phyloP scores from a whole-genome alignment of 164 flowering plant genomes.

The Piper longum region DNA sequence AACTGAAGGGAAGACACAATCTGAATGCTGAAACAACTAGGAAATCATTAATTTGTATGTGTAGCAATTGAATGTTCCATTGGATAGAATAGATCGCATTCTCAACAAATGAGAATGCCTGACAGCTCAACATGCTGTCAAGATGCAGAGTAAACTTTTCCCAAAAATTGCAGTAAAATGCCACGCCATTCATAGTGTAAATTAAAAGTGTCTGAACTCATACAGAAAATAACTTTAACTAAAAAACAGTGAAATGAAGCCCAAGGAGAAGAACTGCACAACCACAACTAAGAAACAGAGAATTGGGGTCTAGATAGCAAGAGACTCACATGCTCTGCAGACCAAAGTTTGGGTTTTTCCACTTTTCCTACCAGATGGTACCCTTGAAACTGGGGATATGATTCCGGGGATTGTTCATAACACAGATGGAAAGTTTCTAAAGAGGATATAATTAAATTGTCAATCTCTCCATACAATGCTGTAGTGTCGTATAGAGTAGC shows the following conservation, averaged over 20 bases:
- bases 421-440: constrained; percentile 36
- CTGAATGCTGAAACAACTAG: not conserved
- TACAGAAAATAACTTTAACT: no score
- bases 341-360: constrained; percentile 77
- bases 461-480: constrained; percentile 33
- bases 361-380: constrained; percentile 52
- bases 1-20: no score
- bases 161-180: no score
- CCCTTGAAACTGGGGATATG: constrained; percentile 49
- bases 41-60: no score
- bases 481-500: constrained; percentile 57
- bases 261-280: constrained; percentile 3
- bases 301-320: not conserved
- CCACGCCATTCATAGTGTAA: no score
- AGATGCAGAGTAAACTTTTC: no score
- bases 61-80: no score
- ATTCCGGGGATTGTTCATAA: constrained; percentile 17
- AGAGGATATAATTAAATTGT: constrained; percentile 28
- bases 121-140: no score
- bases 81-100: no score
- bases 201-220: no score
- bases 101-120: no score
- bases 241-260: no score
- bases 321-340: constrained; percentile 69
- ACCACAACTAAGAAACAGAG: not conserved